Conservation (phyloP, 2,329 filamentous ascomycete genomes). For the Cryoendolithus antarcticus region DNA sequence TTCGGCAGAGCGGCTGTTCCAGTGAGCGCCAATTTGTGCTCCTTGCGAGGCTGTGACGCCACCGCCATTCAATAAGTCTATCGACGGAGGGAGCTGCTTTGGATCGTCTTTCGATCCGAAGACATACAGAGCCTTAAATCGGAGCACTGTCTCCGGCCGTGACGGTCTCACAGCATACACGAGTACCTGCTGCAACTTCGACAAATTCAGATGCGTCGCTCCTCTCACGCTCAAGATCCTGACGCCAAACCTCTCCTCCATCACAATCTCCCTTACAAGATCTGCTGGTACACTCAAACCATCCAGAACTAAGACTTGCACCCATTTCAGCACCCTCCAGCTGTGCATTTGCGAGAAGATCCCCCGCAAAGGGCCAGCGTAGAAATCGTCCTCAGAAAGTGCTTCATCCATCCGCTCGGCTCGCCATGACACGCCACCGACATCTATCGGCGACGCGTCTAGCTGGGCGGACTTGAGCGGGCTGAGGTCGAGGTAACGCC, state of each 20-base stretch:
- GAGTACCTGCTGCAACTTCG: conserved; percentile 64
- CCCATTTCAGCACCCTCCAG: conserved; percentile 40
- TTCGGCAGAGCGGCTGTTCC: conserved; percentile 49
- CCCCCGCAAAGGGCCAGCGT: conserved; percentile 61
- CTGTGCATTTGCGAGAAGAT: conserved; percentile 57
- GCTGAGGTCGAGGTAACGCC: conserved; percentile 70
- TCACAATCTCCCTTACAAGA: conserved; percentile 66
- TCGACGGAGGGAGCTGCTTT: conserved; percentile 4
- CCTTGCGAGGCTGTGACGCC: conserved; percentile 31
- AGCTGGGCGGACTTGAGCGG: conserved; percentile 55
- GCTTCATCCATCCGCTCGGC: conserved; percentile 60
- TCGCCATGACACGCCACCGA: conserved; percentile 53
- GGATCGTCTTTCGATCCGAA: conserved; percentile 48
- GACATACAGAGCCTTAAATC: conserved; percentile 69
- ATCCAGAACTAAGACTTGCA: conserved; percentile 53
- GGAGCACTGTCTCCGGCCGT: conserved; percentile 55
- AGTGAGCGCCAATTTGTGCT: conserved; percentile 43
- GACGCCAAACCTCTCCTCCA: conserved; percentile 60
- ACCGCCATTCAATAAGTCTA: conserved; percentile 3
- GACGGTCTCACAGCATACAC: conserved; percentile 62
- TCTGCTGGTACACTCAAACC: conserved; percentile 74
- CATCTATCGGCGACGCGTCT: conserved; percentile 42
- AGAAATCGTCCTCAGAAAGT: conserved; percentile 76
- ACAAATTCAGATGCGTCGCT: conserved; percentile 66
- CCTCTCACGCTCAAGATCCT: conserved; percentile 75